These are phyloP conservation scores for Achaetomiella virescens DNA, from an alignment of 495 filamentous ascomycete genomes.

Conservation along the genomic window DNA sequence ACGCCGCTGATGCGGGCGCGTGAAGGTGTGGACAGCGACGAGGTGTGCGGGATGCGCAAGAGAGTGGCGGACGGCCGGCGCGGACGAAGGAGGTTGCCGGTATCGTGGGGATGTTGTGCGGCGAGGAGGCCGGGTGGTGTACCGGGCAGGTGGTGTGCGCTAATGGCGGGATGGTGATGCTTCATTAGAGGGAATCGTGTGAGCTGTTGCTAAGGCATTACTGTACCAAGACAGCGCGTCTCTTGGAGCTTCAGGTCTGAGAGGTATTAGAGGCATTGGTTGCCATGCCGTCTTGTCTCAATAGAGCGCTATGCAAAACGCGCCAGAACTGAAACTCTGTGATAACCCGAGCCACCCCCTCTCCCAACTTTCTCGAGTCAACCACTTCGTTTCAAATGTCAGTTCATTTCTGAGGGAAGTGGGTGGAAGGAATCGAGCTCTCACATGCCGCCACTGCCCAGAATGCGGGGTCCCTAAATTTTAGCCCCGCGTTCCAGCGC, in stretches of 20 bases:
- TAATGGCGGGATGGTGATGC: constrained; percentile 75
- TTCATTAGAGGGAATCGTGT: constrained; percentile 27
- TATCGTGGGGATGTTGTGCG: constrained; percentile 77
- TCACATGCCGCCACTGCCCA: not conserved
- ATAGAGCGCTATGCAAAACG: no score
- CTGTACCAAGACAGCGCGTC: no score
- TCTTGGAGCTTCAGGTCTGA: no score
- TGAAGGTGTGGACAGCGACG: constrained; percentile 53
- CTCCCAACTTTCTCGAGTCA: no score
- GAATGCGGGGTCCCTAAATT: constrained; percentile 9
- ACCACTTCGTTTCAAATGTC: no score
- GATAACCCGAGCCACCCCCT: no score
- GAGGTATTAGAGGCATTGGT: not conserved
- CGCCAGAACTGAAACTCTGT: no score
- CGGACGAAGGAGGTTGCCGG: constrained; percentile 76
- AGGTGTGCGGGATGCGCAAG: constrained; percentile 52
- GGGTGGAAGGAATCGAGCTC: not conserved
- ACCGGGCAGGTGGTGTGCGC: constrained; percentile 82
- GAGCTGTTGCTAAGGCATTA: not conserved
- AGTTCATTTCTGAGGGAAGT: not conserved
- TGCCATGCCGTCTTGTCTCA: no score
- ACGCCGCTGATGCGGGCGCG: constrained; percentile 57
- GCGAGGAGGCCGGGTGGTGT: constrained; percentile 65
- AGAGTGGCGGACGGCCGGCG: constrained; percentile 60
- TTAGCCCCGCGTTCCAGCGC: constrained; percentile 7